Evolutionary conservation across 192 early-diverging fungal genomes (phyloP).

Genomic region (Backusella psychrophila): DNA sequence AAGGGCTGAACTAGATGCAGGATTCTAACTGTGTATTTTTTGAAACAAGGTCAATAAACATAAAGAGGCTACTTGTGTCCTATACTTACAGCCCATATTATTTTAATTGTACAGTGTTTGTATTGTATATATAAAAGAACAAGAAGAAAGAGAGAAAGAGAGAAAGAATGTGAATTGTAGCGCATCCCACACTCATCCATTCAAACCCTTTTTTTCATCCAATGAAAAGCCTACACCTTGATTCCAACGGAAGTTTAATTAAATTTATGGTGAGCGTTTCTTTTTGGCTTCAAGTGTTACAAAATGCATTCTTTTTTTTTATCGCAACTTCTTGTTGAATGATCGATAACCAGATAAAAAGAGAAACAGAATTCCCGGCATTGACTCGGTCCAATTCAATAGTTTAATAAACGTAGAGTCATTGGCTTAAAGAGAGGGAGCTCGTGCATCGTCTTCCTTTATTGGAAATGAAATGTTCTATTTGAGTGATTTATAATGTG

Average conservation of each 20-base stretch:
- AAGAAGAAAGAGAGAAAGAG: not conserved
- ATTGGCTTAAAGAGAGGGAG: not conserved
- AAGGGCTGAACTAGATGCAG: slow-evolving; percentile 97
- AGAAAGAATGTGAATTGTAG: not conserved
- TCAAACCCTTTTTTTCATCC: not conserved
- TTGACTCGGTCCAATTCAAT: not conserved
- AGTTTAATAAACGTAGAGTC: not conserved
- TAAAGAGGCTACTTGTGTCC: not conserved
- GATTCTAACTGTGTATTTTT: slow-evolving; percentile 70
- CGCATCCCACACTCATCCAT: not conserved
- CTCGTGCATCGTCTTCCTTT: not conserved
- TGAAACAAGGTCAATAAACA: not conserved
- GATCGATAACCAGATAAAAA: not conserved
- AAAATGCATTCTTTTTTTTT: not conserved
- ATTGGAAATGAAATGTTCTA: not conserved
- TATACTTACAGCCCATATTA: not conserved
- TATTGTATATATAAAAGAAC: not conserved
- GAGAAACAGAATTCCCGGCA: not conserved
- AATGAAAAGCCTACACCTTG: slow-evolving; percentile 3
- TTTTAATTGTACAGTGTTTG: not conserved
- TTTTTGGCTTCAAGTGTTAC: not conserved
- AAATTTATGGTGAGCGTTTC: not conserved
- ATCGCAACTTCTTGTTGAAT: not conserved
- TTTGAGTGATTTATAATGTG: not conserved
- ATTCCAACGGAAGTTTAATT: not conserved